Base-by-base conservation (phyloP, 352 stramenopile genomes). In the Aphanomyces astaci region DNA sequence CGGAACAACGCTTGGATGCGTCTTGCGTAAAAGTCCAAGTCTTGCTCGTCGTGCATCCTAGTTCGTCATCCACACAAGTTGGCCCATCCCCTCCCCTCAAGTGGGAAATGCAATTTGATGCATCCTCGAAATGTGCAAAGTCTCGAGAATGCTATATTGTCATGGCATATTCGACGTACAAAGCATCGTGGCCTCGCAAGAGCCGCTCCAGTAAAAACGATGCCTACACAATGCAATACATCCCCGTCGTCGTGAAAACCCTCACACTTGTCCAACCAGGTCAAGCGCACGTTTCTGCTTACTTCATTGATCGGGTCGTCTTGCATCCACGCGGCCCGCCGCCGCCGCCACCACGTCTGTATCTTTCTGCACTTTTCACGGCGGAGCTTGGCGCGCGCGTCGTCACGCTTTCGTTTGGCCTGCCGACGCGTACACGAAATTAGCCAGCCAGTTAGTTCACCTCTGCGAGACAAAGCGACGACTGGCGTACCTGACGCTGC, bases 1-100 rank as follows among this genome's bases (percentile, higher is more conserved):
- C 79, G 78, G 25, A 86, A 87, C 24, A 79, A 63, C 3, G 75
- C 73, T 65, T 91, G 82, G 45, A 89, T 87, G 53, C 73, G 79
- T 15, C 76, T 66, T 22, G 78, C 81, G 15, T 80, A 77, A 4
- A 59, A 57, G 9, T 78, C 68, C 22, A 79, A 66, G 9, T 79
- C 60, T 1, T 32, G 5, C 28, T 64, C 59, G 7, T 70, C 9
- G 19, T 57, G 45, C 7, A 72, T 71, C 22, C 78, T 71, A 2
- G n/a, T n/a, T n/a, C n/a, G n/a, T n/a, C n/a, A n/a, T n/a, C n/a
- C n/a, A n/a, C n/a, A n/a, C n/a, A n/a, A n/a, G n/a, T n/a, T n/a
- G n/a, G n/a, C n/a, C n/a, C n/a, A n/a, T n/a, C n/a, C n/a, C n/a
- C n/a, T n/a, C n/a, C n/a, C n/a, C n/a, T n/a, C n/a, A n/a, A n/a